These are phyloP conservation scores for Phyllosticta capitalensis DNA, from an alignment of 2,329 filamentous ascomycete species.

Conservation along the genomic window DNA sequence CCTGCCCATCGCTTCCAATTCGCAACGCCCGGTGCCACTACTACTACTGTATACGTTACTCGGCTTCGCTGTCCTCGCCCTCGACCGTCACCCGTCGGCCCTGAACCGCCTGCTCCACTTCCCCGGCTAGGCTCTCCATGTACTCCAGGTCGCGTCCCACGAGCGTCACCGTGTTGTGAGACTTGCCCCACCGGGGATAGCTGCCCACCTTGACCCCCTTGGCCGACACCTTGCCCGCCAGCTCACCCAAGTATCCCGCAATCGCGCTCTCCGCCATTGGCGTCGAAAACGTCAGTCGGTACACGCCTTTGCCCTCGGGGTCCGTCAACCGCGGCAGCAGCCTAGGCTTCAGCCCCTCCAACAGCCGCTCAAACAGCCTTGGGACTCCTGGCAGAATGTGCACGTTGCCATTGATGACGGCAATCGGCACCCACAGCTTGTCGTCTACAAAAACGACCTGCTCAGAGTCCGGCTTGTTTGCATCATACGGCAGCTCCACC, in stretches of 20 bases:
- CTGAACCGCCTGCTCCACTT: conserved; percentile 68
- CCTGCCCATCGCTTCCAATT: neutral
- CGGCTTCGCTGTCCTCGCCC: conserved; percentile 44
- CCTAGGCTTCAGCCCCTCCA: conserved; percentile 65
- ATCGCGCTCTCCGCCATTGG: conserved; percentile 79
- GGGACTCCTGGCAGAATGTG: conserved; percentile 91
- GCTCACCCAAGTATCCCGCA: conserved; percentile 69
- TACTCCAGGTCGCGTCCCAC: conserved; percentile 67
- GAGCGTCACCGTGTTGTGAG: conserved; percentile 79
- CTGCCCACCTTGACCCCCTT: conserved; percentile 87
- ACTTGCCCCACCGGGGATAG: conserved; percentile 87
- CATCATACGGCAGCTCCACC: conserved; percentile 75
- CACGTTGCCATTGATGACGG: conserved; percentile 83
- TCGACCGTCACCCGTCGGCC: conserved; percentile 62
- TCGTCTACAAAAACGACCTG: conserved; percentile 74
- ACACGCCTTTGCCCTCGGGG: conserved; percentile 70
- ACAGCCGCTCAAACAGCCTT: conserved; percentile 66
- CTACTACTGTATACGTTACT: neutral
- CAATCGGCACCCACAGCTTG: conserved; percentile 82
- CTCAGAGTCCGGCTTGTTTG: conserved; percentile 51
- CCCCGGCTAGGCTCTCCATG: conserved; percentile 67
- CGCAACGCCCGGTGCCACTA: neutral
- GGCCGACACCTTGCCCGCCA: conserved; percentile 63
- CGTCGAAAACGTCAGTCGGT: conserved; percentile 74
- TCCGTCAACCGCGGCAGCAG: conserved; percentile 65